phyloP scores from a whole-genome alignment of 352 stramenopile genomes.

The Halophytophthora batemanensis region DNA sequence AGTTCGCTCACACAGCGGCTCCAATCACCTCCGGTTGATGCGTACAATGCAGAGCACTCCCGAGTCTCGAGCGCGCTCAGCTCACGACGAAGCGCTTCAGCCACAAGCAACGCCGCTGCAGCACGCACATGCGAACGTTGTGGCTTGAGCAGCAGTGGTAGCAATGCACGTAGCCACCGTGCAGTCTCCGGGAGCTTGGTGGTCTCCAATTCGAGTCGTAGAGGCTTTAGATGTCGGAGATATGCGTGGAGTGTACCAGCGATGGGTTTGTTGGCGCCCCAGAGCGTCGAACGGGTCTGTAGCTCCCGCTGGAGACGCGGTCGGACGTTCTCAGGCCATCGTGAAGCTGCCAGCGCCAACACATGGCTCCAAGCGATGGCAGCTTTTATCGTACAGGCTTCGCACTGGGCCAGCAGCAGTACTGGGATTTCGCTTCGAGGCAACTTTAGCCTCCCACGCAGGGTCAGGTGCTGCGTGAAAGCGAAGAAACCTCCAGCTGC shows the following conservation, averaged over 20 bases:
- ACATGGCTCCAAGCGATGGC: slow-evolving; percentile 19
- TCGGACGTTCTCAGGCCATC: slow-evolving; percentile 14
- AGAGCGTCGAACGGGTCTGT: slow-evolving; percentile 11
- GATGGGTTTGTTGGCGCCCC: slow-evolving; percentile 18
- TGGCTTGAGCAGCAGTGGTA: slow-evolving; percentile 49
- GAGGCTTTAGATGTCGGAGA: slow-evolving; percentile 31
- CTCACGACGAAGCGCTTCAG: slow-evolving; percentile 40
- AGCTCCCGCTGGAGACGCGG: slow-evolving; percentile 44
- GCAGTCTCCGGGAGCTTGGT: slow-evolving; percentile 23
- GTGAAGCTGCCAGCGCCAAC: slow-evolving; percentile 12
- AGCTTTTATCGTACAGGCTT: slow-evolving; percentile 20
- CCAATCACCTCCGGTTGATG: slow-evolving; percentile 45
- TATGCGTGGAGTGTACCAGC: slow-evolving; percentile 31
- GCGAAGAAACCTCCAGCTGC: slow-evolving; percentile 45
- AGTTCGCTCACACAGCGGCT: slow-evolving; percentile 57
- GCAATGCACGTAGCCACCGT: slow-evolving; percentile 40
- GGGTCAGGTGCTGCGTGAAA: slow-evolving; percentile 32
- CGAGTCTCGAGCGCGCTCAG: slow-evolving; percentile 22
- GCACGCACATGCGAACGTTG: slow-evolving; percentile 43
- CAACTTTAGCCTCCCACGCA: slow-evolving; percentile 20
- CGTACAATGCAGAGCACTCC: slow-evolving; percentile 20
- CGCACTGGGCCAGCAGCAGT: slow-evolving; percentile 7
- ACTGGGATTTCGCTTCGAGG: not conserved
- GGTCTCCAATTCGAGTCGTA: slow-evolving; percentile 37
- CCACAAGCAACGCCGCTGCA: slow-evolving; percentile 35